Base-by-base conservation (phyloP, 2,329 filamentous ascomycete species). In the Diaporthe citri region DNA sequence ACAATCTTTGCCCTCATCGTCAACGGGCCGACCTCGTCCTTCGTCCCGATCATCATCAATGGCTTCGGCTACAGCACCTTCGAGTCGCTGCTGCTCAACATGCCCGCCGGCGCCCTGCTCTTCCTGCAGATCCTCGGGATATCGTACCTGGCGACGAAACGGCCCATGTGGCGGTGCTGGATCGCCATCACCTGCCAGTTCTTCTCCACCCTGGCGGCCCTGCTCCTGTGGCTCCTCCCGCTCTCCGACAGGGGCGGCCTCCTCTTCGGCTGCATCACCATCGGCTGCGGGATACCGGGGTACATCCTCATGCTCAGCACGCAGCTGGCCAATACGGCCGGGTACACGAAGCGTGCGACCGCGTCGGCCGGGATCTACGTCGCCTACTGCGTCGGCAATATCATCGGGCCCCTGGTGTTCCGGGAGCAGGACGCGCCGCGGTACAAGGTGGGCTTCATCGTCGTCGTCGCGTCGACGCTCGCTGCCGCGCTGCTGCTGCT, bases 251-350 rank as follows among this genome's bases (percentile, higher is more conserved):
- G 86, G 62, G 85, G 86, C 0, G 83, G 86, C 0, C 79, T 93
- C 2, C 84, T 94, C 4, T 84, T 93, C 1, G 86, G 93, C 0
- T 89, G 90, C 0, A 93, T 93, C 81, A 84, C 93, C 17, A 94
- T 91, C 76, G 91, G 90, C 2, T 90, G 88, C 1, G 93, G 92
- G 78, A 92, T 92, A 0, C 34, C 64, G 2, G 48, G n/a, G 7
- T 55, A 55, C n/a, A 22, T 69, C 15, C 84, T 94, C 20, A 89
- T 93, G 36, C 89, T 93, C 0, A 88, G 90, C 0, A 94, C 92
- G 92, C 91, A 93, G 74, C 88, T 93, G 10, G 91, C 89, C 12
- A 94, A 94, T 81, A 93, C 91, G 0, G 92, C 87, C 0, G 93
- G 93, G 8, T 90, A 88, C n/a, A 93, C 92, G 4, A 93, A 94